A percentile compares a stretch with the other conserved stretches of the same genome.
Evolutionary conservation across 2,329 filamentous ascomycete species (phyloP).

Genomic region (Nemania serpens): DNA sequence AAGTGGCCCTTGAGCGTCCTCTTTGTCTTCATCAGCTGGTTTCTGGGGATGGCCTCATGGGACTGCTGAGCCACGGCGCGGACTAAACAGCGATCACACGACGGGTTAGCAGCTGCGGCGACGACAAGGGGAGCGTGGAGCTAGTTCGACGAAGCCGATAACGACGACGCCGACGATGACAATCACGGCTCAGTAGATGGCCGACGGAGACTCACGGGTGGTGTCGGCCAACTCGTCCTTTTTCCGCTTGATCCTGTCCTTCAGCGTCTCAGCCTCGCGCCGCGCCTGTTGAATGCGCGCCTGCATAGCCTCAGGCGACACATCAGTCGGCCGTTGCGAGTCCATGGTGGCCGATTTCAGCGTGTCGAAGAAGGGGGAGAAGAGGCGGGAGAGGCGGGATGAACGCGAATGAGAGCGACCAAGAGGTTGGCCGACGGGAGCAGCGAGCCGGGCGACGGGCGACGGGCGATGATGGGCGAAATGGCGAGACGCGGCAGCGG

Average conservation of each 20-base stretch:
- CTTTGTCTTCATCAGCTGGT: constrained; percentile 94
- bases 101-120: constrained; percentile 21
- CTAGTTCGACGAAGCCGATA: background rate
- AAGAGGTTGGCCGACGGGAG: constrained; percentile 4
- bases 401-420: constrained; percentile 13
- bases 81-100: constrained; percentile 59
- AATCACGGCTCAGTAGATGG: background rate
- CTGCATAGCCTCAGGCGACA: constrained; percentile 82
- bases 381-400: constrained; percentile 15
- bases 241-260: constrained; percentile 99
- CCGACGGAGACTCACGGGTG: constrained; percentile 73
- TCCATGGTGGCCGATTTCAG: constrained; percentile 53
- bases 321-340: constrained; percentile 62
- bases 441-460: background rate
- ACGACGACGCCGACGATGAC: background rate
- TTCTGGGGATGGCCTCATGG: constrained; percentile 88
- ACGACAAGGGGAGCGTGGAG: background rate
- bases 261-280: constrained; percentile 95
- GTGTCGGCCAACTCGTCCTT: constrained; percentile 99
- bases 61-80: constrained; percentile 90
- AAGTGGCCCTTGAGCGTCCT: constrained; percentile 96
- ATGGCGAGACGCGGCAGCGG: constrained; percentile 16
- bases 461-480: constrained; percentile 5
- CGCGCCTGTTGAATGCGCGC: constrained; percentile 89
- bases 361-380: constrained; percentile 9